Base-by-base conservation (phyloP, 2,329 filamentous ascomycete species). In the Colletotrichum endophyticum region DNA sequence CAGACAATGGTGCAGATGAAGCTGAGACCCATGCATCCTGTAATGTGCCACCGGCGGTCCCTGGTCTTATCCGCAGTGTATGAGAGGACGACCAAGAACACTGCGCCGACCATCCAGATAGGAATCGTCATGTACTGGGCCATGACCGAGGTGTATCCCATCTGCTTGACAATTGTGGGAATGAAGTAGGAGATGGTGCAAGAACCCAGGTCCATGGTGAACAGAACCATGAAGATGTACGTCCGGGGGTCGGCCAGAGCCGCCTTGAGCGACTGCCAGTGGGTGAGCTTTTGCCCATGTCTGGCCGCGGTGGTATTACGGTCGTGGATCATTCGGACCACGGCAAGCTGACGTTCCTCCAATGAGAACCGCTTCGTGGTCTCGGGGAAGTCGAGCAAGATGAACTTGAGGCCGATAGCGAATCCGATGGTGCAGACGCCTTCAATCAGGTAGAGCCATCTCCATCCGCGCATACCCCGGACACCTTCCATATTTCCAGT, bases 311-410 rank as follows among this genome's bases (percentile, higher is more conserved):
- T 77, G 11, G 57, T 70, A 11, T 73, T 57, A 9, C 78, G 73
- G 63, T 78, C 78, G 57, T 71, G 75, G 15, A 66, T 66, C 72
- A 88, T 82, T 25, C 87, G 84, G 7, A 83, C 82, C 62, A 86
- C 84, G 11, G 87, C 86, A 36, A 88, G 80, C 15, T 84, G 81
- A 12, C 84, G 82, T 76, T 88, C 87, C n/a, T 85, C 71, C 32
- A 70, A 34, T 78, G 16, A 83, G 44, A 90, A 81, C 5, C 84
- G 80, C 76, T 83, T 85, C 7, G 86, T 87, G 61, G 85, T 89
- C 6, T 86, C 83, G 4, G 89, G 88, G 75, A 89, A 90, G 79
- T 90, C 87, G 12, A 87, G 86, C 9, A 90, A 83, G 39, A 90
- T 83, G 78, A 89, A 89, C 15, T 81, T 80, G 1, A 87, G 80